A percentile compares a stretch with the other conserved stretches of the same genome.
These are phyloP conservation scores for Pittosporum tobira DNA, from an alignment of 129 eudicot genomes.

Conservation along the genomic window DNA sequence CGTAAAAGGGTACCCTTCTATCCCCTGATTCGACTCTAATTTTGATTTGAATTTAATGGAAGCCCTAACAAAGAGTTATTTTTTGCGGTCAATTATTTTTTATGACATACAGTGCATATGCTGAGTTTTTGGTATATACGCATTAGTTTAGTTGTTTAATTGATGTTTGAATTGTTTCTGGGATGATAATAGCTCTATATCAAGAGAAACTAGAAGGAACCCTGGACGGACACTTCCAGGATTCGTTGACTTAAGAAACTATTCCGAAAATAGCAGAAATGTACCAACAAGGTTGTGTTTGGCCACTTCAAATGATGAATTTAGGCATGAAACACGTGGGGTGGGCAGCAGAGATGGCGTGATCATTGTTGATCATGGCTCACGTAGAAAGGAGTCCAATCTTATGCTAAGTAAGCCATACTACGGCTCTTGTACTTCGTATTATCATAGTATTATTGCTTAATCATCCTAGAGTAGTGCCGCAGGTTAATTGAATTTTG, in stretches of 20 bases:
- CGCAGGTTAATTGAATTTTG: too few species aligned
- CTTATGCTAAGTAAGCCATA: constrained; percentile 69
- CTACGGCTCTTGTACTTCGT: not conserved
- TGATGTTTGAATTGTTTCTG: constrained; percentile 15
- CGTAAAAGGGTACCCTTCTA: not conserved
- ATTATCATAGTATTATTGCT: too few species aligned
- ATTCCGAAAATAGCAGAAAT: constrained; percentile 11
- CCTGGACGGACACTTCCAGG: constrained; percentile 17
- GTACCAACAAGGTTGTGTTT: constrained; percentile 38
- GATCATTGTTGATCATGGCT: constrained; percentile 91
- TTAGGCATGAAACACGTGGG: constrained; percentile 28
- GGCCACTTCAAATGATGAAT: constrained; percentile 39
- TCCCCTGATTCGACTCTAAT: too few species aligned
- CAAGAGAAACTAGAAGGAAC: constrained; percentile 29
- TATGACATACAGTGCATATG: not conserved
- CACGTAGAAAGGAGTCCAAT: constrained; percentile 81
- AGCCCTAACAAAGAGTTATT: not conserved
- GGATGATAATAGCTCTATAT: constrained; percentile 17
- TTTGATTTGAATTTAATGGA: not conserved
- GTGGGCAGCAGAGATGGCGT: constrained; percentile 62
- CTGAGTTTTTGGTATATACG: not conserved
- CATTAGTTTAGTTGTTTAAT: not conserved
- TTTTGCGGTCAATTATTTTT: too few species aligned
- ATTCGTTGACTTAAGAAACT: constrained; percentile 23
- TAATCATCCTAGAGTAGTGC: too few species aligned